phyloP scores from a whole-genome alignment of 208 protist species.

The Leptomonas seymouri region DNA sequence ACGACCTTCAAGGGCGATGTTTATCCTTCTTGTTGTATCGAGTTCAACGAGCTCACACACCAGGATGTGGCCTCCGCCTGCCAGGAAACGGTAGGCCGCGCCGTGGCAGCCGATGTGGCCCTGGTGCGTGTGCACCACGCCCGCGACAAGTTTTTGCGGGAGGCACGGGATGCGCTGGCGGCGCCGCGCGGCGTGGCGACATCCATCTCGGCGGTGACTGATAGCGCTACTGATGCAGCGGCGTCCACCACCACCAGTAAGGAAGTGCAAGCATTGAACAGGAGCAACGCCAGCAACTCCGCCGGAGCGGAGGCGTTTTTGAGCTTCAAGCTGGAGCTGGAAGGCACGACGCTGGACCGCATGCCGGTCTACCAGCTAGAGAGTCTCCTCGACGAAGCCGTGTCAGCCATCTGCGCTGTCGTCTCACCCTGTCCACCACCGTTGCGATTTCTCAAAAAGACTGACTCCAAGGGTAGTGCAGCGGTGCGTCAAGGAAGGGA shows the following conservation, averaged over 20 bases:
- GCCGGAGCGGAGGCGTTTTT: constrained; percentile 15
- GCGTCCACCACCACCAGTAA: background rate
- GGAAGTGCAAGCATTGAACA: constrained; percentile 8
- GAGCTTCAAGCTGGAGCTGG: constrained; percentile 75
- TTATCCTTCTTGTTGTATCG: constrained; percentile 39
- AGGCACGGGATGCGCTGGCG: constrained; percentile 17
- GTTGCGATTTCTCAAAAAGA: background rate
- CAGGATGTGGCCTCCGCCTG: constrained; percentile 44
- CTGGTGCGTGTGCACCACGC: constrained; percentile 66
- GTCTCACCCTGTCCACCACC: constrained; percentile 3
- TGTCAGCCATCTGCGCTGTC: constrained; percentile 35
- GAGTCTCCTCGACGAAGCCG: constrained; percentile 44
- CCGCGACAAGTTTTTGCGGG: constrained; percentile 58
- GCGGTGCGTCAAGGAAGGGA: background rate
- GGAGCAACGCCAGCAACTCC: constrained; percentile 3
- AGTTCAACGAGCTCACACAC: constrained; percentile 58
- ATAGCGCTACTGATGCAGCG: background rate
- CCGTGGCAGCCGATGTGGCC: constrained; percentile 54
- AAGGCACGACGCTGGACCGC: constrained; percentile 47
- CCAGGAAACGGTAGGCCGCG: constrained; percentile 41
- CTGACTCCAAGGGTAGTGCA: background rate
- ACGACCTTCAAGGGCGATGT: constrained; percentile 21
- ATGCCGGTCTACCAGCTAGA: constrained; percentile 52
- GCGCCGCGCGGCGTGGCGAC: constrained; percentile 16
- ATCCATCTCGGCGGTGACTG: background rate